phyloP scores from a whole-genome alignment of 495 filamentous ascomycete species.

The Aspergillus coremiiformis region DNA sequence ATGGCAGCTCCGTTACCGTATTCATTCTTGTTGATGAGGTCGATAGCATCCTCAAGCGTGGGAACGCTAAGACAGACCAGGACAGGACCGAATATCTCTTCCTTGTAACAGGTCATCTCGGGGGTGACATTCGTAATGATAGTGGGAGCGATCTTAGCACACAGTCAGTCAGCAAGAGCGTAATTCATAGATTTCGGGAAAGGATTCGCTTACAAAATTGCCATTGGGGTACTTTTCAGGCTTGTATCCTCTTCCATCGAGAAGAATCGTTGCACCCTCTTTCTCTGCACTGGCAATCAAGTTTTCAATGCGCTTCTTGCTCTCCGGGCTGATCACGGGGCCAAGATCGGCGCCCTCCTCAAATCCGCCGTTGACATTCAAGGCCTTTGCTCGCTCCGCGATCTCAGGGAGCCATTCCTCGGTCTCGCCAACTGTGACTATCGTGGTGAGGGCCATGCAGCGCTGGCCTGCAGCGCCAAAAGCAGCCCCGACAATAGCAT shows the following conservation, averaged over 20 bases:
- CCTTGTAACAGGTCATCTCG: constrained; percentile 87
- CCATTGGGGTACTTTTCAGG: constrained; percentile 9
- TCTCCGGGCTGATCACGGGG: constrained; percentile 92
- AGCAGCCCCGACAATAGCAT: constrained; percentile 88
- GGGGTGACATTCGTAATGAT: constrained; percentile 91
- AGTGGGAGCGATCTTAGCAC: constrained; percentile 66
- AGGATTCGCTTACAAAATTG: constrained; percentile 3
- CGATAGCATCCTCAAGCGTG: constrained; percentile 71
- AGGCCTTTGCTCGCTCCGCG: constrained; percentile 81
- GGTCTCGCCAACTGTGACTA: constrained; percentile 91
- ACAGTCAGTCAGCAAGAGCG: constrained; percentile 39
- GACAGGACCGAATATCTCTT: constrained; percentile 97
- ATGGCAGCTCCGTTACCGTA: constrained; percentile 66
- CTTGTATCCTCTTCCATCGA: constrained; percentile 88
- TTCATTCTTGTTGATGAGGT: constrained; percentile 59
- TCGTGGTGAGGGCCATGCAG: constrained; percentile 93
- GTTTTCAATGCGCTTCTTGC: constrained; percentile 80
- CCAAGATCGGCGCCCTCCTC: constrained; percentile 90
- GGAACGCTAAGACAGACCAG: constrained; percentile 77
- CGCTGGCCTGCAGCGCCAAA: constrained; percentile 96
- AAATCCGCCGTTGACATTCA: constrained; percentile 90
- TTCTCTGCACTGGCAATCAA: constrained; percentile 84
- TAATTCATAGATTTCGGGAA: neutral
- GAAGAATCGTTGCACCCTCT: constrained; percentile 87
- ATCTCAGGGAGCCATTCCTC: constrained; percentile 89